Conservation (phyloP, 805 yeast species). For the Candida michaelii region DNA sequence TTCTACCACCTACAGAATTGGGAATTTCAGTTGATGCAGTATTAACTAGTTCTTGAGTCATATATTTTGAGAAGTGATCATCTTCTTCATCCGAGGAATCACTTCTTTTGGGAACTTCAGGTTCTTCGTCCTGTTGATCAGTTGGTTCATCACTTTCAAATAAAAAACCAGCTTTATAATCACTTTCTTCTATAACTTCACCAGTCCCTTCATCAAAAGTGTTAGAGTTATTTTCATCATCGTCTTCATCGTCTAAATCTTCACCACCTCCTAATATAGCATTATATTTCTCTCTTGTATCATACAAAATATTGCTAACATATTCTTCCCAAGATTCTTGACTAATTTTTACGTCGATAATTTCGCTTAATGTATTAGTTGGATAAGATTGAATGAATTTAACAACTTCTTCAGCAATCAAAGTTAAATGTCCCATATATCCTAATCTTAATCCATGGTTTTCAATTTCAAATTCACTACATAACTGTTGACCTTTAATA, state of each 20-base stretch:
- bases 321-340: conserved; percentile 72
- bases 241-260: conserved; percentile 41
- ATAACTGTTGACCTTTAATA: conserved; percentile 54
- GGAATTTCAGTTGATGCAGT: conserved; percentile 40
- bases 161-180: conserved; percentile 26
- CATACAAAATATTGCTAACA: conserved; percentile 78
- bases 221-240: conserved; percentile 23
- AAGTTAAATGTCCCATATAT: conserved; percentile 93
- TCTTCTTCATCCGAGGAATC: conserved; percentile 40
- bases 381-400: conserved; percentile 63
- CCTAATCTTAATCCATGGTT: conserved; percentile 69
- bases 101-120: conserved; percentile 12
- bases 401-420: conserved; percentile 94
- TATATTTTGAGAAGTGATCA: conserved; percentile 67
- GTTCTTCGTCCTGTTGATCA: conserved; percentile 26
- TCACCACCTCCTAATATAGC: conserved; percentile 86
- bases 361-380: conserved; percentile 33
- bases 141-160: conserved; percentile 32
- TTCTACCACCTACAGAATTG: conserved; percentile 16
- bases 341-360: conserved; percentile 38
- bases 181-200: conserved; percentile 37
- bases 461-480: conserved; percentile 56
- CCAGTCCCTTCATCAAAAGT: conserved; percentile 40
- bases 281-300: conserved; percentile 90
- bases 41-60: conserved; percentile 71